Percentiles rank a stretch among this genome's conserved stretches.
These are phyloP conservation scores for Bipolaris gigantea DNA, from an alignment of 2,329 filamentous ascomycete genomes.

Conservation along the genomic window DNA sequence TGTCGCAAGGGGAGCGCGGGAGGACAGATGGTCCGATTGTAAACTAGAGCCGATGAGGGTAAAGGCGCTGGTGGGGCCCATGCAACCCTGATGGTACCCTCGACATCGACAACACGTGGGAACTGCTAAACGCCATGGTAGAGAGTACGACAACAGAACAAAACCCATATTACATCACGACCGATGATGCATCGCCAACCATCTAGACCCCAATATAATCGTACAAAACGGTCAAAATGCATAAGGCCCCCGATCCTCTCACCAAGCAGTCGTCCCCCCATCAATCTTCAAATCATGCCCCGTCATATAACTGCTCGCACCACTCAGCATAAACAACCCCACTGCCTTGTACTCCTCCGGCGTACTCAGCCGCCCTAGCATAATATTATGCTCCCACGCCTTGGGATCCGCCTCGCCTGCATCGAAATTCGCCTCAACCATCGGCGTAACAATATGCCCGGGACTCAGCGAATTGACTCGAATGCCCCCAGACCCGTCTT, in stretches of 20 bases:
- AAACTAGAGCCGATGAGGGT: slow-evolving; percentile 14
- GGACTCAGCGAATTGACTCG: slow-evolving; percentile 79
- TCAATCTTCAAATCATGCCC: slow-evolving; percentile 40
- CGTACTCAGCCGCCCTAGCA: slow-evolving; percentile 59
- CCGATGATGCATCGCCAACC: neutral
- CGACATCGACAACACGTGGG: neutral
- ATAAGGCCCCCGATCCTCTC: neutral
- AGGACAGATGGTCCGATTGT: slow-evolving; percentile 41
- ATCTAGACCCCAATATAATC: neutral
- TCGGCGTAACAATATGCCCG: slow-evolving; percentile 76
- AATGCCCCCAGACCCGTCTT: slow-evolving; percentile 63
- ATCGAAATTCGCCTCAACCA: slow-evolving; percentile 78
- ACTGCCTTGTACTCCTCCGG: slow-evolving; percentile 43
- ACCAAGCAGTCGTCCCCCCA: slow-evolving; percentile 43
- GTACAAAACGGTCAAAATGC: slow-evolving; percentile 4
- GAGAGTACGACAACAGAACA: neutral
- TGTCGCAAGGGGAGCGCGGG: slow-evolving; percentile 26
- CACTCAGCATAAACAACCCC: slow-evolving; percentile 40
- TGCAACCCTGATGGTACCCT: neutral
- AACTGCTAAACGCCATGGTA: neutral
- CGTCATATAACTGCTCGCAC: slow-evolving; percentile 44
- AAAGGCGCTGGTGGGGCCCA: slow-evolving; percentile 16
- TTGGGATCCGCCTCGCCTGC: slow-evolving; percentile 64
- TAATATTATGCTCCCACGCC: slow-evolving; percentile 79
- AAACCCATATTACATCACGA: neutral